Conservation (phyloP, 208 protist species). For the Plasmodiophora brassicae region DNA sequence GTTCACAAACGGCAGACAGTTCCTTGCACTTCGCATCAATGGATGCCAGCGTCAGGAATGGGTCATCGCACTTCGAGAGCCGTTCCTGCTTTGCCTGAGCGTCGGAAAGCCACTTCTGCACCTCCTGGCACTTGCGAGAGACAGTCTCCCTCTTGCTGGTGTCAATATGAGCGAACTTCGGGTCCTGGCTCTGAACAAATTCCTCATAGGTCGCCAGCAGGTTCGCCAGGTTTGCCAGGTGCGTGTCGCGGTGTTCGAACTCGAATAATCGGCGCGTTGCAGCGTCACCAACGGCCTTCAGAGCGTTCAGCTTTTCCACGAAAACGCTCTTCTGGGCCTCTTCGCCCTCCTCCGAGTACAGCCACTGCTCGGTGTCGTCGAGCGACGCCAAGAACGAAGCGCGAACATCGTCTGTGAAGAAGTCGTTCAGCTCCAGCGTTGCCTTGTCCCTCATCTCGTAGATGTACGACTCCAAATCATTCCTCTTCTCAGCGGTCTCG, state of each 20-base stretch:
- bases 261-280: neutral
- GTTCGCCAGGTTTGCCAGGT: neutral
- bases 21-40: neutral
- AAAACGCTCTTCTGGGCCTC: slow-evolving; percentile 41
- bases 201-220: neutral
- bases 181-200: slow-evolving; percentile 22
- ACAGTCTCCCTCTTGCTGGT: neutral
- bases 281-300: slow-evolving; percentile 33
- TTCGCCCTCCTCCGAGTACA: slow-evolving; percentile 37
- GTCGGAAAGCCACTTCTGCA: slow-evolving; percentile 7
- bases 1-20: neutral
- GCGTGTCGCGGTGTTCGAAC: neutral
- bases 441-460: slow-evolving; percentile 47
- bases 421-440: slow-evolving; percentile 22
- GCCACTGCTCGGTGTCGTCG: slow-evolving; percentile 37
- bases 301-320: slow-evolving; percentile 2
- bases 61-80: neutral
- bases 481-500: slow-evolving; percentile 40
- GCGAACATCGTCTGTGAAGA: slow-evolving; percentile 3
- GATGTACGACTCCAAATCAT: slow-evolving; percentile 46
- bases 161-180: slow-evolving; percentile 39
- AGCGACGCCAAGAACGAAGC: slow-evolving; percentile 35
- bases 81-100: neutral
- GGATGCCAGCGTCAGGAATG: neutral
- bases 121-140: slow-evolving; percentile 3